Percentiles rank a stretch among this genome's conserved stretches.
phyloP scores from a whole-genome alignment of 352 stramenopile genomes.

The Phytophthora hybrid region DNA sequence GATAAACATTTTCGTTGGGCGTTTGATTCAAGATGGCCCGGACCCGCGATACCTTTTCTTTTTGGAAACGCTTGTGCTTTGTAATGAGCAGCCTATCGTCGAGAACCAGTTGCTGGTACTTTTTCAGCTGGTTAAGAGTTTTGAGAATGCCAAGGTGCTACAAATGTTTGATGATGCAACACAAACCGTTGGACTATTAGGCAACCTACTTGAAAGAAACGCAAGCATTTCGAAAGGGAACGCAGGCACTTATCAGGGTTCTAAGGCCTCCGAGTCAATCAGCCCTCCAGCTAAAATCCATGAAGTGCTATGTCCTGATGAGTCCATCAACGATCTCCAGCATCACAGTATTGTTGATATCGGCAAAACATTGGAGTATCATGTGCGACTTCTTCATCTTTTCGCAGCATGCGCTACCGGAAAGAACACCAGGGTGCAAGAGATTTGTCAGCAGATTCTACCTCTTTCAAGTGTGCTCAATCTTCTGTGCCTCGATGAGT shows the following conservation, averaged over 20 bases:
- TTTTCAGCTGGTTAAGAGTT: slow-evolving; percentile 73
- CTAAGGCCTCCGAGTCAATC: neutral
- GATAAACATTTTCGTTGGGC: slow-evolving; percentile 61
- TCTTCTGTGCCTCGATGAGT: slow-evolving; percentile 46
- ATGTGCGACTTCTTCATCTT: slow-evolving; percentile 62
- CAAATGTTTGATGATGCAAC: slow-evolving; percentile 64
- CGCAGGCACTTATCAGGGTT: neutral
- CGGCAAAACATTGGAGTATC: slow-evolving; percentile 62
- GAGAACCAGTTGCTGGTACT: slow-evolving; percentile 78
- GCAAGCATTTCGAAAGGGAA: slow-evolving; percentile 11
- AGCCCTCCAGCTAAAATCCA: neutral
- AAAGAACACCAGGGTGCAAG: slow-evolving; percentile 68
- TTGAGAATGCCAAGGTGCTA: slow-evolving; percentile 56
- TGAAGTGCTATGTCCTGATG: neutral
- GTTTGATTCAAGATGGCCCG: slow-evolving; percentile 46
- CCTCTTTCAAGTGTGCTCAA: slow-evolving; percentile 54
- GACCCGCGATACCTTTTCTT: slow-evolving; percentile 71
- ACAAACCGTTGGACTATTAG: slow-evolving; percentile 38
- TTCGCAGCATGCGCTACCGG: slow-evolving; percentile 67
- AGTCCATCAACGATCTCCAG: neutral
- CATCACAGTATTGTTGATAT: slow-evolving; percentile 9
- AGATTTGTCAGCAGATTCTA: slow-evolving; percentile 75
- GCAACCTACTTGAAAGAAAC: slow-evolving; percentile 45
- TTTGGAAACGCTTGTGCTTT: slow-evolving; percentile 67
- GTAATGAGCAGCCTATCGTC: slow-evolving; percentile 59